Evolutionary conservation across 2,329 filamentous ascomycete species (phyloP).

Genomic region (Zarea fungicola): DNA sequence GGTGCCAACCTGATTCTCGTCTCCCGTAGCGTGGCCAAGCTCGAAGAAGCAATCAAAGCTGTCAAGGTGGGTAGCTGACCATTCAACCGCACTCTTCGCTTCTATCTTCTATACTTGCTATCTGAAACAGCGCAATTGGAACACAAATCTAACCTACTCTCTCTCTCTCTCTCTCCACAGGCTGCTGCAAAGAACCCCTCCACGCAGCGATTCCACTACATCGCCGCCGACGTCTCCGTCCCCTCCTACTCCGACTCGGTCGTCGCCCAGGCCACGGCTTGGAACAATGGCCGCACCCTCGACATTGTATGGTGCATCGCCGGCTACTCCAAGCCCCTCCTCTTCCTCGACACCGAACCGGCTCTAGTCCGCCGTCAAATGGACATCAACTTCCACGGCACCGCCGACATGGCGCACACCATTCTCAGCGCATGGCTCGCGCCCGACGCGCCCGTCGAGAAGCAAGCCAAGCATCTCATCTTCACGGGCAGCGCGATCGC

Average conservation of each 20-base stretch:
- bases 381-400: constrained; percentile 89
- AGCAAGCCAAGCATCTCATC: constrained; percentile 67
- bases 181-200: constrained; percentile 58
- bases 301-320: constrained; percentile 92
- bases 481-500: constrained; percentile 77
- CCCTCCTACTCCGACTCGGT: constrained; percentile 65
- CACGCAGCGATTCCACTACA: constrained; percentile 74
- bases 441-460: constrained; percentile 37
- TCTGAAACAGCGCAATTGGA: no score
- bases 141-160: no score
- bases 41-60: constrained; percentile 62
- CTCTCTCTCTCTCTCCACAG: constrained; percentile 40
- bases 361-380: constrained; percentile 69
- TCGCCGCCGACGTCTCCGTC: constrained; percentile 75
- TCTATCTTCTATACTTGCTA: no score
- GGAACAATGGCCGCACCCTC: constrained; percentile 69
- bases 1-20: constrained; percentile 86
- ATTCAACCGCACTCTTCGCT: no score
- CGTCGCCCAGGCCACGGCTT: constrained; percentile 64
- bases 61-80: constrained; percentile 60
- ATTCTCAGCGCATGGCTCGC: constrained; percentile 70
- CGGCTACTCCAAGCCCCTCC: constrained; percentile 65
- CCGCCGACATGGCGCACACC: constrained; percentile 79
- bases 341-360: constrained; percentile 71
- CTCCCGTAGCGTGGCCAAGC: constrained; percentile 69